phyloP scores from a whole-genome alignment of 805 yeast genomes.

The Lipomyces starkeyi region DNA sequence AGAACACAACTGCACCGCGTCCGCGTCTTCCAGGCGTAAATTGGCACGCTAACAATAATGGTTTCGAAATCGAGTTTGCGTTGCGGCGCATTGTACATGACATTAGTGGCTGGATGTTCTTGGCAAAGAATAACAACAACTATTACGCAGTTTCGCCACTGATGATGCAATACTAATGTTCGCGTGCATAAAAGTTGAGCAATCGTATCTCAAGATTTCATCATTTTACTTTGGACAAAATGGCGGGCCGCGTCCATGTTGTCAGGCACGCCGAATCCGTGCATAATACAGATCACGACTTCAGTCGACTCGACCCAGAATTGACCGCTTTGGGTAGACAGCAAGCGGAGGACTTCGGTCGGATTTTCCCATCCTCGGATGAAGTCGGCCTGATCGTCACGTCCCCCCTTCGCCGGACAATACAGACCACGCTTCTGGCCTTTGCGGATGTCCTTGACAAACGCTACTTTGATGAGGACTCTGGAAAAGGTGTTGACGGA shows the following conservation, averaged over 20 bases:
- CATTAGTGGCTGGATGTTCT: no score
- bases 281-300: conserved; percentile 1
- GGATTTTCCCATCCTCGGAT: neutral
- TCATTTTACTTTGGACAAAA: neutral
- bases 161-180: no score
- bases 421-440: neutral
- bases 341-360: neutral
- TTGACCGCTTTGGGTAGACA: neutral
- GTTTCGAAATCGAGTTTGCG: no score
- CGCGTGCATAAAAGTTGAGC: no score
- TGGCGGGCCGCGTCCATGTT: neutral
- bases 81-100: no score
- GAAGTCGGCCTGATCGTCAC: neutral
- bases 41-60: no score
- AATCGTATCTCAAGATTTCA: no score
- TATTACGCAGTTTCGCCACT: no score
- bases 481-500: neutral
- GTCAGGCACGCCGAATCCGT: neutral
- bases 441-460: neutral
- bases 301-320: neutral
- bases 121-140: no score
- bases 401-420: neutral
- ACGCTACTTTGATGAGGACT: neutral
- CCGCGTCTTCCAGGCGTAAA: no score
- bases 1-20: no score